Conservation (phyloP, 345 rosid genomes). For the Nasturtium officinale region DNA sequence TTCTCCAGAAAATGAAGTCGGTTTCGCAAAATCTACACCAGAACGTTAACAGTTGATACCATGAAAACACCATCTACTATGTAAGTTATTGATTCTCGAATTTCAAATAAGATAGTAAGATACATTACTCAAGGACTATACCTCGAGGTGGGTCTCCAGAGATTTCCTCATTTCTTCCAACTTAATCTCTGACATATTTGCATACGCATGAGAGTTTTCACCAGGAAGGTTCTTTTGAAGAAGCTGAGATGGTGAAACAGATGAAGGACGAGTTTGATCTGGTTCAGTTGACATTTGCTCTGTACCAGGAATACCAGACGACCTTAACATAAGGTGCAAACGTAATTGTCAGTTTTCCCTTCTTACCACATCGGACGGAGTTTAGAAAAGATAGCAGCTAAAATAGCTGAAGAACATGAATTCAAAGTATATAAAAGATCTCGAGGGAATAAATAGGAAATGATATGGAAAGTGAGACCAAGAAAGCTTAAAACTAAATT, state of each 20-base stretch:
- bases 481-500: neutral
- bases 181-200: conserved; percentile 41
- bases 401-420: neutral
- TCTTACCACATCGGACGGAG: neutral
- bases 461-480: neutral
- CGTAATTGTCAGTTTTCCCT: conserved; percentile 6
- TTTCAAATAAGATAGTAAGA: conserved; percentile 2
- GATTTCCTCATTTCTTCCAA: conserved; percentile 63
- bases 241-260: conserved; percentile 5
- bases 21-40: conserved; percentile 38
- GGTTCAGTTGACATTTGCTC: conserved; percentile 25
- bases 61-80: conserved; percentile 3
- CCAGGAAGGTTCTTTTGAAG: conserved; percentile 22
- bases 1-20: conserved; percentile 35
- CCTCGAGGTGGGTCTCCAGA: conserved; percentile 73
- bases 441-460: neutral
- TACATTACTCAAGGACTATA: conserved; percentile 23
- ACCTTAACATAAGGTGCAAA: conserved; percentile 23
- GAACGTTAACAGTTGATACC: neutral
- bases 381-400: neutral
- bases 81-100: neutral
- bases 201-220: conserved; percentile 24
- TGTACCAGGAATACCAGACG: conserved; percentile 12
- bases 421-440: neutral
- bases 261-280: conserved; percentile 10